A percentile compares a stretch with the other conserved stretches of the same genome.
Conservation (phyloP, 1,284 basidiomycete species). For the Microbotryum violaceum region DNA sequence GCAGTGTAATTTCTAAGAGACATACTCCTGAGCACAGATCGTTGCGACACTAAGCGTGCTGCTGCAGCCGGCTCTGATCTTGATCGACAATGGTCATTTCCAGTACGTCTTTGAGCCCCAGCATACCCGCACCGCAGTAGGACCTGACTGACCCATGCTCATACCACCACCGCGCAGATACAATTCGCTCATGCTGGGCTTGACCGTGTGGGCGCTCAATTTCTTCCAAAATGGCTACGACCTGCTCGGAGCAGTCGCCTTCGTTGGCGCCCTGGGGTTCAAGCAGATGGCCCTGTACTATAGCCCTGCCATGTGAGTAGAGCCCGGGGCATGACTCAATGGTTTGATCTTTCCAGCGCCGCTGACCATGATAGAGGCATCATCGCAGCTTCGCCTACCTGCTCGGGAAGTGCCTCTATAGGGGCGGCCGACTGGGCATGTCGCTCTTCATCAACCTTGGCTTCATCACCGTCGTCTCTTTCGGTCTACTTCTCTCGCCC, state of each 20-base stretch:
- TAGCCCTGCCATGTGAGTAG: slow-evolving; percentile 61
- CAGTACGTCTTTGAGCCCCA: slow-evolving; percentile 50
- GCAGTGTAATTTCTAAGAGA: not conserved
- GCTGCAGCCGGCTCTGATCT: slow-evolving; percentile 70
- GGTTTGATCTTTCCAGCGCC: not conserved
- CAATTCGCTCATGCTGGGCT: slow-evolving; percentile 79
- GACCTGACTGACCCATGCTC: not conserved
- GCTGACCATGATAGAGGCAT: slow-evolving; percentile 35
- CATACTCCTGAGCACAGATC: slow-evolving; percentile 47
- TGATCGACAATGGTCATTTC: slow-evolving; percentile 88
- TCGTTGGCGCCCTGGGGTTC: slow-evolving; percentile 75
- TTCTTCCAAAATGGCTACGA: slow-evolving; percentile 63
- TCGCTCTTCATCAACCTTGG: slow-evolving; percentile 63
- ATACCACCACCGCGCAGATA: slow-evolving; percentile 41
- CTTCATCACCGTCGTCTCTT: slow-evolving; percentile 47
- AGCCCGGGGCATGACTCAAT: too few relatives aligned
- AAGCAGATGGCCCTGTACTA: slow-evolving; percentile 96
- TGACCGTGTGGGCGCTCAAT: slow-evolving; percentile 62
- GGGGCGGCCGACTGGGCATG: slow-evolving; percentile 55
- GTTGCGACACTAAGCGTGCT: slow-evolving; percentile 63
- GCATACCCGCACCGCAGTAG: not conserved
- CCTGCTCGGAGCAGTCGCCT: slow-evolving; percentile 66
- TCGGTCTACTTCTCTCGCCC: slow-evolving; percentile 63
- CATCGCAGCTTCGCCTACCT: slow-evolving; percentile 54
- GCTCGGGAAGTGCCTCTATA: slow-evolving; percentile 68